Conservation (phyloP, 768 basidiomycete genomes). For the Solioccasus polychromus region DNA sequence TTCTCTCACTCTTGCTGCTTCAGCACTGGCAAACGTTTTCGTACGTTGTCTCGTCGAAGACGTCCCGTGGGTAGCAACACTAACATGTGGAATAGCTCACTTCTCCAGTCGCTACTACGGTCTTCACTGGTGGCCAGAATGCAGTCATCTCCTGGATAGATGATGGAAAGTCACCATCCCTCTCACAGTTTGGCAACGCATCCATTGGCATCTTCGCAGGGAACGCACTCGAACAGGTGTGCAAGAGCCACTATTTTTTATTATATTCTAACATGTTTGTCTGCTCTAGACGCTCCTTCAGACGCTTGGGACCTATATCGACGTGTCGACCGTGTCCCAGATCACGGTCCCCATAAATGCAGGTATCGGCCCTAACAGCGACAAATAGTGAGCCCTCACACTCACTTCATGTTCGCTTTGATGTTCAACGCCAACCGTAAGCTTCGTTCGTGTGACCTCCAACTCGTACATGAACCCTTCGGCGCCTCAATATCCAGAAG, state of each 20-base stretch:
- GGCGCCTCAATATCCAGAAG: slow-evolving; percentile 51
- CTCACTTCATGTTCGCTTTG: too few species aligned
- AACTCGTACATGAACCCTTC: slow-evolving; percentile 47
- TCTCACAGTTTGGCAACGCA: slow-evolving; percentile 49
- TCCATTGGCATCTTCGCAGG: slow-evolving; percentile 63
- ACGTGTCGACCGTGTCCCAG: slow-evolving; percentile 49
- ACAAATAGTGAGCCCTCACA: slow-evolving; percentile 47
- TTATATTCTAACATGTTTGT: background rate
- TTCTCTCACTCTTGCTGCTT: slow-evolving; percentile 49
- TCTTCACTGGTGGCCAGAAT: slow-evolving; percentile 47
- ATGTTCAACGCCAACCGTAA: slow-evolving; percentile 21
- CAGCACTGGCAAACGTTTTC: slow-evolving; percentile 54
- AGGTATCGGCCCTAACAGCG: slow-evolving; percentile 54
- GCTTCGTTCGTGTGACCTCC: slow-evolving; percentile 81
- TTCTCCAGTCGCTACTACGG: slow-evolving; percentile 44
- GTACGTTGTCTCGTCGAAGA: slow-evolving; percentile 39
- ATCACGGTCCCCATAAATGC: slow-evolving; percentile 47
- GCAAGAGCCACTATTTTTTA: background rate
- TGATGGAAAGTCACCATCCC: slow-evolving; percentile 42
- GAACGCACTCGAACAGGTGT: slow-evolving; percentile 59
- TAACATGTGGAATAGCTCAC: slow-evolving; percentile 47
- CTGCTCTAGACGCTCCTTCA: slow-evolving; percentile 53
- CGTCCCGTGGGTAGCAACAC: background rate
- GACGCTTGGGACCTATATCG: slow-evolving; percentile 40
- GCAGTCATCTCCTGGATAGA: slow-evolving; percentile 62